Conservation (phyloP, 768 basidiomycete species). For the Boletus rubescentipes region DNA sequence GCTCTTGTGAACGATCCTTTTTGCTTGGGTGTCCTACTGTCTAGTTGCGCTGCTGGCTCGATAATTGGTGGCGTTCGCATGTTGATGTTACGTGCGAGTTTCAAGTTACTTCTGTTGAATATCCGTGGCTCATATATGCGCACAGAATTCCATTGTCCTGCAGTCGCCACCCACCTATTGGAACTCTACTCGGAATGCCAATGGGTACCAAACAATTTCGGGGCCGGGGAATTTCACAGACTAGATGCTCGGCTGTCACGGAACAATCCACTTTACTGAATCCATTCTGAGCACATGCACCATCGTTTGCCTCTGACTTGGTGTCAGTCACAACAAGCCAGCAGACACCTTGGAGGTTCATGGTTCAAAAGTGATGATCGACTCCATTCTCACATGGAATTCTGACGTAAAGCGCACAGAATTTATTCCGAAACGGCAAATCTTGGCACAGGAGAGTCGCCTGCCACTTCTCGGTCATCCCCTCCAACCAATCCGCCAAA, state of each 20-base stretch:
- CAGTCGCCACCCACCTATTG: too few relatives aligned
- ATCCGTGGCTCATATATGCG: neutral
- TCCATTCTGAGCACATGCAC: neutral
- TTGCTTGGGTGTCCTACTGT: neutral
- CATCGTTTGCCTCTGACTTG: neutral
- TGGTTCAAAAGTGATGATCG: neutral
- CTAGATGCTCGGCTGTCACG: neutral
- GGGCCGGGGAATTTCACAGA: neutral
- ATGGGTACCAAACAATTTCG: neutral
- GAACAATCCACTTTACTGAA: neutral
- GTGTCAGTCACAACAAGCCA: neutral
- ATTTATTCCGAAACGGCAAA: neutral
- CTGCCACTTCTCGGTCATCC: neutral
- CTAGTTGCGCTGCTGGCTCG: neutral
- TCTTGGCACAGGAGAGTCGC: neutral
- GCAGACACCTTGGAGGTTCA: neutral
- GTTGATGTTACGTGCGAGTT: slow-evolving; percentile 4
- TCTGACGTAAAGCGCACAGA: neutral
- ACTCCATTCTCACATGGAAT: neutral
- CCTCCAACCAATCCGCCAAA: neutral
- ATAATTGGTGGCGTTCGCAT: slow-evolving; percentile 10
- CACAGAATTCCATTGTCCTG: slow-evolving; percentile 1
- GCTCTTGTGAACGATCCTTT: neutral
- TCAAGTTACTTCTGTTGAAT: neutral
- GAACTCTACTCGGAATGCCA: too few relatives aligned